Percentiles rank a stretch among this genome's conserved stretches.
Evolutionary conservation across 1,139 yeast genomes (phyloP).

Genomic region (Nakaseomyces kungkrabaensis): DNA sequence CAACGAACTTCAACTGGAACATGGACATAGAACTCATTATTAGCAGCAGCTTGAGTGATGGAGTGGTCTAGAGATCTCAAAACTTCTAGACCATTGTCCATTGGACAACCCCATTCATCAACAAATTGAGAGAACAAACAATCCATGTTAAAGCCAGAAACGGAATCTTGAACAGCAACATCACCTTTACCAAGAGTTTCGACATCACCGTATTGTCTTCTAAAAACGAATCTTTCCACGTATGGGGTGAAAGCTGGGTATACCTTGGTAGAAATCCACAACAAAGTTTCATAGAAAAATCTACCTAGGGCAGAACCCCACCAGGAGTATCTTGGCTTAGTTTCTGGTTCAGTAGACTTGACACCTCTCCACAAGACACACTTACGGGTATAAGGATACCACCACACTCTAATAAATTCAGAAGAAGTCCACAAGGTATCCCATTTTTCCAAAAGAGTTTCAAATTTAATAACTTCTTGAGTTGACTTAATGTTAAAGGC

Average conservation of each 20-base stretch:
- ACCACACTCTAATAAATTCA: conserved; percentile 92
- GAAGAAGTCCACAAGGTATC: conserved; percentile 73
- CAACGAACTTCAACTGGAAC: conserved; percentile 95
- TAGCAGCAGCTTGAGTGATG: conserved; percentile 50
- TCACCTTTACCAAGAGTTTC: conserved; percentile 62
- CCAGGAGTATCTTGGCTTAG: conserved; percentile 70
- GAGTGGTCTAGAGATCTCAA: conserved; percentile 52
- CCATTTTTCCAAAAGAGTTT: conserved; percentile 59
- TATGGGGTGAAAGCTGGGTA: conserved; percentile 70
- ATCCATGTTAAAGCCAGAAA: conserved; percentile 89
- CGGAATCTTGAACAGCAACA: conserved; percentile 67
- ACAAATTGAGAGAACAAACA: conserved; percentile 91
- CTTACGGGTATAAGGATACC: conserved; percentile 88
- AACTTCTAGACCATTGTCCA: conserved; percentile 64
- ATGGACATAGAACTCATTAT: conserved; percentile 69
- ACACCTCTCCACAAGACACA: conserved; percentile 88
- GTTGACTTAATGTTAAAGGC: conserved; percentile 69
- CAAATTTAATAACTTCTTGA: conserved; percentile 74
- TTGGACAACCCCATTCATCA: conserved; percentile 92
- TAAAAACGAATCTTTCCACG: conserved; percentile 76
- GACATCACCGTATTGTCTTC: conserved; percentile 69
- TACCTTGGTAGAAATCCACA: conserved; percentile 70
- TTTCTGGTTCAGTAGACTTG: conserved; percentile 50
- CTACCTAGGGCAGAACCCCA: conserved; percentile 77
- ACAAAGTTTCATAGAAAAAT: conserved; percentile 62